phyloP scores from a whole-genome alignment of 1,284 basidiomycete genomes.

The Sporisorium graminicola region DNA sequence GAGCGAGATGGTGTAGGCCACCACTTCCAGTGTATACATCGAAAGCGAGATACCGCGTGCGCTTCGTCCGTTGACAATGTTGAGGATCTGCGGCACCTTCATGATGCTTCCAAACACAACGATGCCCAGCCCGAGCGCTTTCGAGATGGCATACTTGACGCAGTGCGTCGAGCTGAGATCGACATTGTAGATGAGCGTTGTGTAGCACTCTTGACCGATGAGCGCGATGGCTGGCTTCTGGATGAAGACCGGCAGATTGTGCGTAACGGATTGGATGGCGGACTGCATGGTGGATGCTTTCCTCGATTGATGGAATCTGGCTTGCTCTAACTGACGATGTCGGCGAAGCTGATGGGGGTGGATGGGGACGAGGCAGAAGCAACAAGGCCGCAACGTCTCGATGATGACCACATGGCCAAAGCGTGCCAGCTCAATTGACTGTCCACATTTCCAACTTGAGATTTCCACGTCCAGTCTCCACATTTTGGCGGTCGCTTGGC shows the following conservation, averaged over 20 bases:
- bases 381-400: background rate
- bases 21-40: constrained; percentile 76
- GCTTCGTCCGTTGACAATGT: constrained; percentile 75
- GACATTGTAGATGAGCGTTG: constrained; percentile 87
- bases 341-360: too few relatives aligned
- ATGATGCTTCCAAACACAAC: constrained; percentile 93
- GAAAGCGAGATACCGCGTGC: constrained; percentile 82
- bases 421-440: background rate
- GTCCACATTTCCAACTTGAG: background rate
- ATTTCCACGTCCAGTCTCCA: background rate
- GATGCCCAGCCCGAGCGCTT: constrained; percentile 90
- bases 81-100: constrained; percentile 88
- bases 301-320: too few relatives aligned
- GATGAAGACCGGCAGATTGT: constrained; percentile 81
- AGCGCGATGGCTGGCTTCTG: constrained; percentile 83
- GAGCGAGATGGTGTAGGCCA: constrained; percentile 86
- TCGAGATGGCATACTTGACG: constrained; percentile 90
- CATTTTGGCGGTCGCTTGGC: too few relatives aligned
- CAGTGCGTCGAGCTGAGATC: constrained; percentile 85
- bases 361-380: background rate
- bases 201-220: constrained; percentile 87
- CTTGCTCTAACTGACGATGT: too few relatives aligned
- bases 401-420: constrained; percentile 1
- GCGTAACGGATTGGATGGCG: constrained; percentile 70
- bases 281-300: constrained; percentile 71